Evolutionary conservation across 2,329 filamentous ascomycete genomes (phyloP), one percentile per base, ranked within the genome.

Genomic region (Epichloe sp.): DNA sequence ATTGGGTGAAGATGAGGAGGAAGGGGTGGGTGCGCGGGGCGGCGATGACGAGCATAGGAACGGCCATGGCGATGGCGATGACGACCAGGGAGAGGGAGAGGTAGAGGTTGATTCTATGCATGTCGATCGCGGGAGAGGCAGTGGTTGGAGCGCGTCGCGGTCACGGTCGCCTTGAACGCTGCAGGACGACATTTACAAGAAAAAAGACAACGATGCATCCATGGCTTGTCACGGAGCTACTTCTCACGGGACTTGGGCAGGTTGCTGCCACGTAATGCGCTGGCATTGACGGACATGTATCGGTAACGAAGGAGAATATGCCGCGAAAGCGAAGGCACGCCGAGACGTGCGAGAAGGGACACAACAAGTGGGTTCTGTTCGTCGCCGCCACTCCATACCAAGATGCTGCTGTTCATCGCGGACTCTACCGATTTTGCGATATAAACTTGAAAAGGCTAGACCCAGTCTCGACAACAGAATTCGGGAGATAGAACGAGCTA

Each of bases 1-100:
- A 57, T 67, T 88, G 46, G 79, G 80, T 49, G 79, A 81, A 41
- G 78, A 77, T 2, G 77, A 79, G 0, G 75, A 73, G 3, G 70
- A 68, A 10, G 65, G 63, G 41, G 57, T 64, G 1, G 59, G 58
- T 4, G 55, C 58, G 40, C 54, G 59, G 34, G 49, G 23, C 2
- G 54, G 38, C 11, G 49, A 61, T 2, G 59, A 57, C 4, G 55
- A 58, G 34, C 56, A 60, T 21, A 37, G 23, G 5, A 49, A 51
- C n/a, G 51, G 54, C 14, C 58, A 62, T 26, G 23, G 0, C n/a
- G 58, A 62, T 23, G 23, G 0, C n/a, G 58, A 62, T 7, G 23
- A 0, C n/a, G 58, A 62, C 5, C 5, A 7, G 23, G 2, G 2
- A 34, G 14, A 62, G 60, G 36, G 69, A 66, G n/a, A 54, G 59